These are phyloP conservation scores for Tephrocybe sp. DNA, from an alignment of 768 basidiomycete species.

Conservation along the genomic window DNA sequence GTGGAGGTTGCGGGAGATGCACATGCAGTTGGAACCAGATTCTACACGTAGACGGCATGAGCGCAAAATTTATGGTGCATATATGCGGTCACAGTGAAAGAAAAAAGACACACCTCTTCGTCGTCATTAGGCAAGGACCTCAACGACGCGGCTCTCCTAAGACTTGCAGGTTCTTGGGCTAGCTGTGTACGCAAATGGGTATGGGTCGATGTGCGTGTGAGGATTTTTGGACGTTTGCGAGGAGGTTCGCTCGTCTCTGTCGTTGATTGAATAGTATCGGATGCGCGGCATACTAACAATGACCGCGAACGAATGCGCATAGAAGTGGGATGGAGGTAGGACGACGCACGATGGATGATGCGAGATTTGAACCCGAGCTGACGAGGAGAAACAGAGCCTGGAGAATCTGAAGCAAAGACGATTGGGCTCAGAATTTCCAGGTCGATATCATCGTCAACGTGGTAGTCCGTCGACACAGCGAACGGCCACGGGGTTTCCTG, in stretches of 20 bases:
- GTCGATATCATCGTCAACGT: no score
- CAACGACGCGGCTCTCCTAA: slow-evolving; percentile 39
- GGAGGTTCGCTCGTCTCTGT: not conserved
- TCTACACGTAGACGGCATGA: not conserved
- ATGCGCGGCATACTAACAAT: no score
- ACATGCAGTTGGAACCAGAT: no score
- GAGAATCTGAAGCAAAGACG: not conserved
- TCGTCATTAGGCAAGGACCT: slow-evolving; percentile 21
- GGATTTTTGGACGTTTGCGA: slow-evolving; percentile 6
- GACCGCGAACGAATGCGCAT: no score
- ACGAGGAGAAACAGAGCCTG: not conserved
- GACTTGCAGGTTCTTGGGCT: slow-evolving; percentile 35
- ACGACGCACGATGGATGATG: slow-evolving; percentile 6
- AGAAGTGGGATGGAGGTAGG: not conserved
- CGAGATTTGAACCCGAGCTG: not conserved
- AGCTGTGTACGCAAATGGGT: slow-evolving; percentile 9
- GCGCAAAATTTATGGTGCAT: not conserved
- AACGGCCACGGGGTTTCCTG: no score
- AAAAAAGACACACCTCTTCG: not conserved
- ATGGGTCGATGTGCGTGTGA: slow-evolving; percentile 6
- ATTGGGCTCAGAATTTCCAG: not conserved
- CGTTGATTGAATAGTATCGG: no score
- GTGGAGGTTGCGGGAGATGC: no score
- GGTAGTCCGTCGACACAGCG: no score
- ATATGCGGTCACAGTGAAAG: not conserved